Base-by-base conservation (phyloP, 257 asterid genomes). In the Striga asiatica region DNA sequence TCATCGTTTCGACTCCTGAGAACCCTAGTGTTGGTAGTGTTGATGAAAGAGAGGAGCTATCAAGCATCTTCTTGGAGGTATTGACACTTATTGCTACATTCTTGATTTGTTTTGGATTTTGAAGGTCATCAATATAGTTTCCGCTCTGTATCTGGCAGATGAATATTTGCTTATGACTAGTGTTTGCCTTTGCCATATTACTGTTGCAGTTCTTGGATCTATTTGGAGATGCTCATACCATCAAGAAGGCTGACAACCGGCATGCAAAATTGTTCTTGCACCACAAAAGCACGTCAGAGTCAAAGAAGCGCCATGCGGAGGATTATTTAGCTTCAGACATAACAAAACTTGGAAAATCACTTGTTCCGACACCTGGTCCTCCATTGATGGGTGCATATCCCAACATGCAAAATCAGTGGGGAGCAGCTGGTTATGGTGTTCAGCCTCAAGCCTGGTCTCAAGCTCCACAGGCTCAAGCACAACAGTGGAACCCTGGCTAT, bases 31-130 rank as follows among this genome's bases (percentile, higher is more conserved):
- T 68, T 70, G 80, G 94, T 48, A 82, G 83, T 74, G 67, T 71
- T 60, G 88, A 79, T 58, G 99, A 92, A 50, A 78, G 93, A 62
- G 97, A 92, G 71, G 99, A 92, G 66, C 49, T 88, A 56, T 92
- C 99, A 2, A 88, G 88, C 85, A 78, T 92, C 66, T 84, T 88
- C 75, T 67, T 92, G 71, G 97, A 88, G 99, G 99, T 88, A 76
- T 55, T 39, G 13, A 3, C 31, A 22, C 29, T 54, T 62, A 34
- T 55, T 34, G 13, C 14, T 18, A 24, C 45, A 50, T 41, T 8
- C 29, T 28, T 3, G 21, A 28, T 28, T 56, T 47, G 13, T 14
- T 47, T 50, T 29, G 24, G 35, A 39, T 16, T 34, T 66, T 7
- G 12, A 54, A 38, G 14, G n/a, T 38, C 20, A 42, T 6, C 28